These are phyloP conservation scores for Tolypocladium ophioglossoides DNA, from an alignment of 2,329 filamentous ascomycete genomes.

Conservation along the genomic window DNA sequence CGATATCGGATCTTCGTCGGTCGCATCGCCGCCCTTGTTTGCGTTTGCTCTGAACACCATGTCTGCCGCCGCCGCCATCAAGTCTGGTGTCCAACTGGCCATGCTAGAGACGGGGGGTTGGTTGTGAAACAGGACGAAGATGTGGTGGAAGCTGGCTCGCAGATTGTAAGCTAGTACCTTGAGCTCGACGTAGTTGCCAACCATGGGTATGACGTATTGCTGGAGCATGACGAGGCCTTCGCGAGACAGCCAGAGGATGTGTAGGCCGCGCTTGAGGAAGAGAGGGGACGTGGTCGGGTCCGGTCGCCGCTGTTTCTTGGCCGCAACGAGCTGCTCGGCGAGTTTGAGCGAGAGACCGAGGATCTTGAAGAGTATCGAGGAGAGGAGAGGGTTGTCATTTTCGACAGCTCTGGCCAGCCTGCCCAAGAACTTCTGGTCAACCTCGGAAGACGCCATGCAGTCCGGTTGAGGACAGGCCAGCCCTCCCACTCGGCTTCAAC, in stretches of 20 bases:
- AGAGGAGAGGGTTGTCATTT: conserved; percentile 67
- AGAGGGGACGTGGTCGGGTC: conserved; percentile 70
- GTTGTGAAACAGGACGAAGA: conserved; percentile 95
- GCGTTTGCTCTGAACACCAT: conserved; percentile 21
- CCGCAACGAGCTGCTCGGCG: conserved; percentile 70
- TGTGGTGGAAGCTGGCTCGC: conserved; percentile 88
- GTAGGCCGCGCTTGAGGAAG: conserved; percentile 69
- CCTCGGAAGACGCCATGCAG: conserved; percentile 87
- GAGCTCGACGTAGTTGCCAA: conserved; percentile 66
- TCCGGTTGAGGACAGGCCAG: neutral
- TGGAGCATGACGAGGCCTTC: conserved; percentile 86
- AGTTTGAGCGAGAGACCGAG: conserved; percentile 84
- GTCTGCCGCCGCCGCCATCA: conserved; percentile 24
- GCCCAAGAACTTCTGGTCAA: conserved; percentile 95
- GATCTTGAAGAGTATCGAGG: conserved; percentile 78
- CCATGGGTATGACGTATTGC: conserved; percentile 77
- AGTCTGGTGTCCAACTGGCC: conserved; percentile 39
- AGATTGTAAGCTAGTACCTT: conserved; percentile 88
- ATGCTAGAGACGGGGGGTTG: conserved; percentile 63
- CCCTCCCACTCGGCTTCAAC: neutral
- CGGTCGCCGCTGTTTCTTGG: conserved; percentile 72
- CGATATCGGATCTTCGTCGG: conserved; percentile 28
- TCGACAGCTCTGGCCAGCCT: conserved; percentile 74
- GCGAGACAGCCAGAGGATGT: conserved; percentile 90
- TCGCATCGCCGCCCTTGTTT: conserved; percentile 40